Conservation (phyloP, 129 eudicot species). For the Escallonia herrerae region DNA sequence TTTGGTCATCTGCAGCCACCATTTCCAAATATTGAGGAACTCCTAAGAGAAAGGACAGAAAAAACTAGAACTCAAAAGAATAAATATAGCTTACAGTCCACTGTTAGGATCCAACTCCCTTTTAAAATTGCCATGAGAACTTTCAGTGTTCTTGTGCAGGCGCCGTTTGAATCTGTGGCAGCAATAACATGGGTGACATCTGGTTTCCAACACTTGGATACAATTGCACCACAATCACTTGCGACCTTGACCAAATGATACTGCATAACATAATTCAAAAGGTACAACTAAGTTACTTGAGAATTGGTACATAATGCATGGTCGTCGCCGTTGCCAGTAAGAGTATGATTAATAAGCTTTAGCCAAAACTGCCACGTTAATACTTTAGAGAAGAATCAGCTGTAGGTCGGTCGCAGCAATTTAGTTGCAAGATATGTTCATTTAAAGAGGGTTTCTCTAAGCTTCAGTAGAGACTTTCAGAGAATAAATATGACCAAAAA, state of each 20-base stretch:
- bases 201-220: conserved; percentile 56
- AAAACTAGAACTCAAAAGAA: not conserved
- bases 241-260: conserved; percentile 52
- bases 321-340: not conserved
- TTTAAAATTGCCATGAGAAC: conserved; percentile 83
- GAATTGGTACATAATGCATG: not conserved
- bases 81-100: conserved; percentile 50
- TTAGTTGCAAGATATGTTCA: too few relatives aligned
- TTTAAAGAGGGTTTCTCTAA: too few relatives aligned
- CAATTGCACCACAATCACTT: conserved; percentile 46
- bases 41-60: not conserved
- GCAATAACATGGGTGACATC: conserved; percentile 90
- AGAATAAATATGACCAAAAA: not conserved
- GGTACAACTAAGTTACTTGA: not conserved
- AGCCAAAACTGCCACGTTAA: too few relatives aligned
- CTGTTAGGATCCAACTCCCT: conserved; percentile 81
- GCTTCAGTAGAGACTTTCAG: too few relatives aligned
- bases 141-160: conserved; percentile 73
- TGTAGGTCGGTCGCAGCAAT: too few relatives aligned
- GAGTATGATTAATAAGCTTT: not conserved
- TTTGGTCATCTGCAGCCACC: too few relatives aligned
- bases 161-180: conserved; percentile 70
- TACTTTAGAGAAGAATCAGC: too few relatives aligned
- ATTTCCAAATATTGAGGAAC: too few relatives aligned
- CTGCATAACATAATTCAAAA: conserved; percentile 31